These are phyloP conservation scores for Artemisia argyi DNA, from an alignment of 129 eudicot species.

Conservation along the genomic window DNA sequence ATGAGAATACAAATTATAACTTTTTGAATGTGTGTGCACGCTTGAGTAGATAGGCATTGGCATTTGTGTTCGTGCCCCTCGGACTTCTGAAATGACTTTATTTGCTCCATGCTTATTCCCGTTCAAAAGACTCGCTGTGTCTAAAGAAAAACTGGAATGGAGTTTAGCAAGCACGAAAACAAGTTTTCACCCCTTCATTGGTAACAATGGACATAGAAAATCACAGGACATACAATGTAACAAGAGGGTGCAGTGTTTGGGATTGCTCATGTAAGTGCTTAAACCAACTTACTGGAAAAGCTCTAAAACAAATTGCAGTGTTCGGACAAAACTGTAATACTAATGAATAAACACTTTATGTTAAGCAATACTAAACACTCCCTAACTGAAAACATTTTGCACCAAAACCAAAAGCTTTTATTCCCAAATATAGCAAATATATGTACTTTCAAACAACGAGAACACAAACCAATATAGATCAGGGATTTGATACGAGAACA, in stretches of 20 bases:
- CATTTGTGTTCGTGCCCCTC: not conserved
- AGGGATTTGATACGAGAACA: not conserved
- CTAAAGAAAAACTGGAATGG: not conserved
- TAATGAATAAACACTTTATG: not conserved
- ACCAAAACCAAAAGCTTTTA: not conserved
- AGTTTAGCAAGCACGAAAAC: slow-evolving; percentile 5
- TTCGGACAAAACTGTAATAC: not conserved
- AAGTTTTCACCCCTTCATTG: not conserved
- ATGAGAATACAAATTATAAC: slow-evolving; percentile 19
- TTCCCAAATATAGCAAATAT: slow-evolving; percentile 7
- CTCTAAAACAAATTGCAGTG: too few relatives aligned
- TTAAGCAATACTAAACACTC: not conserved
- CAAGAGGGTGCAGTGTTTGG: too few relatives aligned
- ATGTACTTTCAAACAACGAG: slow-evolving; percentile 5
- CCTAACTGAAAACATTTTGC: not conserved
- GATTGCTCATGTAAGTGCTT: too few relatives aligned
- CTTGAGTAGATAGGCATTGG: not conserved
- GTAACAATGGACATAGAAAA: not conserved
- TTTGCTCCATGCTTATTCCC: too few relatives aligned
- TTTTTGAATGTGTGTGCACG: not conserved
- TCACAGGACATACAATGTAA: not conserved
- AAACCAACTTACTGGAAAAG: too few relatives aligned
- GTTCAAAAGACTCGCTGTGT: too few relatives aligned
- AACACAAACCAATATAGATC: not conserved
- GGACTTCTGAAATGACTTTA: too few relatives aligned